Evolutionary conservation across 208 protist species (phyloP).

Genomic region (Acanthamoeba healyi): DNA sequence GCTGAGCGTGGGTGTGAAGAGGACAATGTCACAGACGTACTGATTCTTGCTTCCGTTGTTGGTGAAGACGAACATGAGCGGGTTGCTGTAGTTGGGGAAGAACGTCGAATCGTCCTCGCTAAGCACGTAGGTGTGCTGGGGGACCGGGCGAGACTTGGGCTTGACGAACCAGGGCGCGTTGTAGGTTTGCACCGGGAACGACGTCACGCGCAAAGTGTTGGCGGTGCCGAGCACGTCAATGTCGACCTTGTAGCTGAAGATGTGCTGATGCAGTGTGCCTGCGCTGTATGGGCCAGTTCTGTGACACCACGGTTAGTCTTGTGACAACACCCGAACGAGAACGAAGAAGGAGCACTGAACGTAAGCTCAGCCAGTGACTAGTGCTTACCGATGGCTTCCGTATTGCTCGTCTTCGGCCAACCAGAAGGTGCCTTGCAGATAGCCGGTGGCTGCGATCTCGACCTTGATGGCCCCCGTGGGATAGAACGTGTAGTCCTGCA

Average conservation of each 20-base stretch:
- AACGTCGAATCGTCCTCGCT: background rate
- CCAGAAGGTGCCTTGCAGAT: slow-evolving; percentile 15
- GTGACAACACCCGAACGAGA: background rate
- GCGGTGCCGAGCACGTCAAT: slow-evolving; percentile 8
- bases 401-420: background rate
- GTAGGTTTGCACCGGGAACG: background rate
- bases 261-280: background rate
- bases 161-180: background rate
- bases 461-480: background rate
- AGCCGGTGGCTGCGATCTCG: background rate
- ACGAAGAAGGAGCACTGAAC: too few species aligned
- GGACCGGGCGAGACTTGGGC: background rate
- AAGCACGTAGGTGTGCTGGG: background rate
- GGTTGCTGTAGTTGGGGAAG: background rate
- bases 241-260: slow-evolving; percentile 45
- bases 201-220: background rate
- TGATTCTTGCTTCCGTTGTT: background rate
- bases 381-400: background rate
- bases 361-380: too few species aligned
- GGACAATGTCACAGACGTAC: background rate
- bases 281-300: background rate
- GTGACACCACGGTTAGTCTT: background rate
- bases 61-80: background rate
- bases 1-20: background rate
- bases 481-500: background rate